Evolutionary conservation across 257 asterid genomes (phyloP), one percentile per base, ranked within the genome.

Genomic region (Handroanthus guayacan): DNA sequence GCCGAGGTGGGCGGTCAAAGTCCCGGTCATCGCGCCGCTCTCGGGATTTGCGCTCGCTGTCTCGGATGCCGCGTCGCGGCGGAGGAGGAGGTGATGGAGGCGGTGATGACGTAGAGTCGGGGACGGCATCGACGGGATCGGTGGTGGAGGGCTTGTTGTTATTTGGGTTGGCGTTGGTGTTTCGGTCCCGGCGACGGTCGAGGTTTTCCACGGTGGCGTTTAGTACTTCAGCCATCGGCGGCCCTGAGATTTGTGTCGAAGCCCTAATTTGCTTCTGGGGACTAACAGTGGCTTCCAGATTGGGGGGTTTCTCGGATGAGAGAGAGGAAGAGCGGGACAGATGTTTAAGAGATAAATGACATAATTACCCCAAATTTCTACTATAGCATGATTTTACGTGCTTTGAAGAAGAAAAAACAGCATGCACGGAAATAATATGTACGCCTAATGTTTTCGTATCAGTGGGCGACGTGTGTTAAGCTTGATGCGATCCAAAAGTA

Each of bases 21-120:
- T 91, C 97, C 38, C 98, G 84, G 69, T 91, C 97, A 44, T 89
- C 95, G 13, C 92, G 87, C 74, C 97, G 84, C 66, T 93, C 98
- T 11, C 96, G 62, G 13, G 92, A 79, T 37, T 89, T 93, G 2
- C 93, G 90, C 8, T 88, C 97, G n/a, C 97, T 88, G 63, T 85
- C 89, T 56, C 89, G 77, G 14, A 82, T 71, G 38, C 85, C 85
- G 16, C 89, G 85, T 12, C 96, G 91, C 16, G 81, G 80, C 48
- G 87, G 86, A 9, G 79, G 87, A 39, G 86, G 90, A 0, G 90
- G 92, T 12, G 87, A 86, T 12, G 90, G 97, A n/a, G 96, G 91
- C 3, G 97, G 85, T 9, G 97, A 84, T n/a, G 86, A 67, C 41
- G 72, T 82, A 37, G 62, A 5, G 10, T 54, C 78, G 0, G 70